Percentiles rank a stretch among this genome's conserved stretches.
Conservation (phyloP, 495 filamentous ascomycete genomes). For the Podospora anserina region DNA sequence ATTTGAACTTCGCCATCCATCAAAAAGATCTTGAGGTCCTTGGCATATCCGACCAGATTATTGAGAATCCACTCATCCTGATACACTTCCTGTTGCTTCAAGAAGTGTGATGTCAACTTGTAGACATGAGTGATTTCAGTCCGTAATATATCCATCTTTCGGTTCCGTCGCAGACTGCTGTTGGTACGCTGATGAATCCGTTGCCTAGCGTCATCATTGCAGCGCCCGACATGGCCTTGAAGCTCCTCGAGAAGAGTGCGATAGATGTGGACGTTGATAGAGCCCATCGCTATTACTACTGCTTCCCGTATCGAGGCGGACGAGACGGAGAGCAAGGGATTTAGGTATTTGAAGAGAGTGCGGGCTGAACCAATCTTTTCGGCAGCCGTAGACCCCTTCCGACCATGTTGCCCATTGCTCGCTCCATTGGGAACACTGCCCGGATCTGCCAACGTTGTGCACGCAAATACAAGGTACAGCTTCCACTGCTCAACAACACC, state of each 20-base stretch:
- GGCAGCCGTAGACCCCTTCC: constrained; percentile 72
- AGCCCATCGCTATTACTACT: constrained; percentile 87
- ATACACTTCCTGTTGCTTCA: constrained; percentile 73
- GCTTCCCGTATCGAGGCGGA: constrained; percentile 78
- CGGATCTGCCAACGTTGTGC: constrained; percentile 86
- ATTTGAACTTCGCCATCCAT: constrained; percentile 92
- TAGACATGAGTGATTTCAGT: constrained; percentile 96
- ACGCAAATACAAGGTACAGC: constrained; percentile 95
- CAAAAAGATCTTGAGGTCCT: constrained; percentile 87
- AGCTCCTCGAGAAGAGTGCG: constrained; percentile 86
- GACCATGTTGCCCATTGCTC: constrained; percentile 71
- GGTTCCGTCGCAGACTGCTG: constrained; percentile 71
- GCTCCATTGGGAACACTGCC: constrained; percentile 59
- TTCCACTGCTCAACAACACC: constrained; percentile 97
- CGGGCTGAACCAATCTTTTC: constrained; percentile 87
- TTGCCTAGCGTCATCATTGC: constrained; percentile 85
- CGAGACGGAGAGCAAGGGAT: constrained; percentile 76
- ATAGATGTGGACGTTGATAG: constrained; percentile 95
- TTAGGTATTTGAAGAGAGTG: constrained; percentile 83
- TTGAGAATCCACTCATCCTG: constrained; percentile 89
- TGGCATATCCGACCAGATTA: constrained; percentile 85
- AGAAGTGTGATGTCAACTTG: constrained; percentile 86
- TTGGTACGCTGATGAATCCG: constrained; percentile 77
- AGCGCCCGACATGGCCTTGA: constrained; percentile 72
- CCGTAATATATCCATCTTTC: constrained; percentile 77